Percentiles rank a stretch among this genome's conserved stretches.
These are phyloP conservation scores for Populus hybrid DNA, from an alignment of 441 rosid species.

Conservation along the genomic window DNA sequence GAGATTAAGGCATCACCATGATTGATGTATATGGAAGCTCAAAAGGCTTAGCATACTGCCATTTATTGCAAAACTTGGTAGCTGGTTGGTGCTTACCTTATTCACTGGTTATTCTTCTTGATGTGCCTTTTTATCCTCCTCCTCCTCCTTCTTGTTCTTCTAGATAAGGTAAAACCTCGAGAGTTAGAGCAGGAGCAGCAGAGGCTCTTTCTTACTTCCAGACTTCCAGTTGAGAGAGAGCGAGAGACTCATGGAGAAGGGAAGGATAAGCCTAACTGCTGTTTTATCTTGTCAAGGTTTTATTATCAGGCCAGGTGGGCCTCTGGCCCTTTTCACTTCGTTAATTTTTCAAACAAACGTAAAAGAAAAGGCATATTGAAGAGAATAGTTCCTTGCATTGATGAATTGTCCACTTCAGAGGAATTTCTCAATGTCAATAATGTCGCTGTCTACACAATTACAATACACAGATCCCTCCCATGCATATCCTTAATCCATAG, in stretches of 20 bases:
- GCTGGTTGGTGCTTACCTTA: background rate
- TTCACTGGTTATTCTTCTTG: background rate
- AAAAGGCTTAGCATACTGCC: background rate
- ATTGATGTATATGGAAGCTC: background rate
- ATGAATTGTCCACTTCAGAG: background rate
- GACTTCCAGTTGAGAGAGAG: background rate
- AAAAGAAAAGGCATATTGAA: no score
- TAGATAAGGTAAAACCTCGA: background rate
- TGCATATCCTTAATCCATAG: background rate
- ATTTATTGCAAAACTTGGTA: background rate
- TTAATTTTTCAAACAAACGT: no score
- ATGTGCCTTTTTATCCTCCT: background rate
- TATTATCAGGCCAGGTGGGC: background rate
- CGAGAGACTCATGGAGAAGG: background rate
- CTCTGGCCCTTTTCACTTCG: background rate
- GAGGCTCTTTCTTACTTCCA: background rate
- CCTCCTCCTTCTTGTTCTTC: no score
- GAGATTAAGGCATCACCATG: background rate
- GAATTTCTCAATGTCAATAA: background rate
- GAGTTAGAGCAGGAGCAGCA: background rate
- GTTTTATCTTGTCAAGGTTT: background rate
- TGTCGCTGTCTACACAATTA: background rate
- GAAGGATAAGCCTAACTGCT: background rate
- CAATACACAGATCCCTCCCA: background rate
- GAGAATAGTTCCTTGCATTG: background rate